Evolutionary conservation across 106 monocot species (phyloP).

Genomic region (Platanthera guangdongensis): DNA sequence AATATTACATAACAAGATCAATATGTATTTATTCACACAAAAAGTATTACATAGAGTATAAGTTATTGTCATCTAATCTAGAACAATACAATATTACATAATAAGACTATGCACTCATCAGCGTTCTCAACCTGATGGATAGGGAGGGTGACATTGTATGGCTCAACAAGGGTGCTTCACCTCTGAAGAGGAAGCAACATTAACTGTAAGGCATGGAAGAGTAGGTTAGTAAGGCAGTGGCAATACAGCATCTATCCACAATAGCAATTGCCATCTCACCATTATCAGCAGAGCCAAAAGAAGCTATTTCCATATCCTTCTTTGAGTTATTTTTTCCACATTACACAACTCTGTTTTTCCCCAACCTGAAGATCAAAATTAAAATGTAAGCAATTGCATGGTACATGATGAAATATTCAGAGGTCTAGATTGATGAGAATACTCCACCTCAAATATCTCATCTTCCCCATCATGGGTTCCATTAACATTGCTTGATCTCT

Average conservation of each 20-base stretch:
- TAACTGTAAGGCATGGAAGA: slow-evolving; percentile 4
- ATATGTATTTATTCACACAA: no score
- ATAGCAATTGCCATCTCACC: slow-evolving; percentile 6
- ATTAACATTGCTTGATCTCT: background rate
- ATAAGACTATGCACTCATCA: no score
- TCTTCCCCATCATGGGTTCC: background rate
- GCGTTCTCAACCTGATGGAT: no score
- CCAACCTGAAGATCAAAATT: slow-evolving; percentile 1
- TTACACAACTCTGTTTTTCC: background rate
- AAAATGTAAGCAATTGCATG: background rate
- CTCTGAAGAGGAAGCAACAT: no score
- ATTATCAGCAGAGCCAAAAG: slow-evolving; percentile 2
- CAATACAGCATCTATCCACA: background rate
- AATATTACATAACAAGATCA: no score
- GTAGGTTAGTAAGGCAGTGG: background rate
- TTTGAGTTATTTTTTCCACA: background rate
- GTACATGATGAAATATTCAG: background rate
- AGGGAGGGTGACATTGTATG: no score
- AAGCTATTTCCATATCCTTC: background rate
- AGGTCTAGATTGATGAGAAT: background rate
- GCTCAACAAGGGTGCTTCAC: no score
- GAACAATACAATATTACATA: no score
- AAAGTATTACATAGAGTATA: no score
- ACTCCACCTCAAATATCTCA: slow-evolving; percentile 4
- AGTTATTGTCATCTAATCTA: no score